Conservation (phyloP, 2,329 filamentous ascomycete species). For the Aspergillus sp. region DNA sequence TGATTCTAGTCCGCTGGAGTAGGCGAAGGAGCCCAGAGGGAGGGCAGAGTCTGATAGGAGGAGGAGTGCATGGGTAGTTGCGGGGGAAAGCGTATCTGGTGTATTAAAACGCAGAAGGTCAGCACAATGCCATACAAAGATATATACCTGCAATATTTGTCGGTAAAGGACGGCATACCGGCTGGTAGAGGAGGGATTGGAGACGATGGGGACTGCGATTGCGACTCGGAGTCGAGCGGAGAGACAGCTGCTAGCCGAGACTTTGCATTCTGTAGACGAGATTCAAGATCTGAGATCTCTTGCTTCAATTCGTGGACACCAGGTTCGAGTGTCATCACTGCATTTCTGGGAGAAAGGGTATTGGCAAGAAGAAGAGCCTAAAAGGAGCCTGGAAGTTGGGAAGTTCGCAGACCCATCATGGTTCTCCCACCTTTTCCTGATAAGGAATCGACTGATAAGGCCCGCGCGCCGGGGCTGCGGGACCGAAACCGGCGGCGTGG, state of each 20-base stretch:
- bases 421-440: not conserved
- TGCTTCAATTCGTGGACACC: conserved; percentile 27
- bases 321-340: conserved; percentile 24
- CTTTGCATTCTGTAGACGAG: conserved; percentile 48
- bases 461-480: not conserved
- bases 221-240: not conserved
- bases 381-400: not conserved
- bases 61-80: conserved; percentile 54
- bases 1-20: conserved; percentile 64
- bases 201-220: not conserved
- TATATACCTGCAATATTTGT: not conserved
- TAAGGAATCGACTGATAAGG: conserved; percentile 1
- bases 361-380: conserved; percentile 2
- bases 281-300: conserved; percentile 50
- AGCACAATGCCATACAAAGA: not conserved
- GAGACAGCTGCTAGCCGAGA: conserved; percentile 34
- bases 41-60: conserved; percentile 65
- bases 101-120: not conserved
- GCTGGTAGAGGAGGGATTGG: conserved; percentile 1
- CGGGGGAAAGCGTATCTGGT: conserved; percentile 5
- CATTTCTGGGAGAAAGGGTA: not conserved
- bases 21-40: conserved; percentile 65
- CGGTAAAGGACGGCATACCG: conserved; percentile 7
- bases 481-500: not conserved
- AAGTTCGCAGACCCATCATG: no score